Conservation (phyloP, 2,329 filamentous ascomycete species). For the Aspergillus ochraceoroseus region DNA sequence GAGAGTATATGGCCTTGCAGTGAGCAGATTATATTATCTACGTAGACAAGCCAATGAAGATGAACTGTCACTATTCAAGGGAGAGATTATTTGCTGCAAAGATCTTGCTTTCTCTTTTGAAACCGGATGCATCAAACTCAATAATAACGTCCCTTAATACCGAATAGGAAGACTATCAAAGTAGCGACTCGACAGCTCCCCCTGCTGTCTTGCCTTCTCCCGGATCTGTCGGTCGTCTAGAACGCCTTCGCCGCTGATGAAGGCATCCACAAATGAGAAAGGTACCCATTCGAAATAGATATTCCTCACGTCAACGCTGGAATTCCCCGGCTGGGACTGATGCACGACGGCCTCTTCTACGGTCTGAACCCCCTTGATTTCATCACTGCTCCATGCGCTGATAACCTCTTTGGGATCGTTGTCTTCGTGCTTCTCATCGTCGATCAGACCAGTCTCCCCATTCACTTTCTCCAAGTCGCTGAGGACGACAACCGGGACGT, state of each 20-base stretch:
- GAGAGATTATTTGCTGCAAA: too few species aligned
- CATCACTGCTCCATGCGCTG: slow-evolving; percentile 42
- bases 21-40: slow-evolving; percentile 4
- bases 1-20: not conserved
- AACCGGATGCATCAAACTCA: too few species aligned
- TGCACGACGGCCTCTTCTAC: slow-evolving; percentile 19
- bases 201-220: slow-evolving; percentile 23
- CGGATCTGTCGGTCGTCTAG: slow-evolving; percentile 24
- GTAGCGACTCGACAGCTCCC: slow-evolving; percentile 17
- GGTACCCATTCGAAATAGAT: slow-evolving; percentile 61
- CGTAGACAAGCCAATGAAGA: too few species aligned
- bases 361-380: slow-evolving; percentile 23
- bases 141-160: slow-evolving; percentile 1
- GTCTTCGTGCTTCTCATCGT: slow-evolving; percentile 48
- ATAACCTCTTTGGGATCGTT: slow-evolving; percentile 52
- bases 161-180: slow-evolving; percentile 18
- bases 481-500: slow-evolving; percentile 51
- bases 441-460: slow-evolving; percentile 44
- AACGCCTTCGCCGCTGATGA: slow-evolving; percentile 53
- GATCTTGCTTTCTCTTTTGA: too few species aligned
- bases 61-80: too few species aligned
- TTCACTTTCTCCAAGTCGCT: slow-evolving; percentile 60
- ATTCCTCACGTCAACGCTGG: slow-evolving; percentile 38
- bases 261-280: slow-evolving; percentile 48
- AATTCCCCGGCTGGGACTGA: slow-evolving; percentile 11